Conservation (phyloP, 202 grass and related monocot genomes). For the Sporobolus alterniflorus region DNA sequence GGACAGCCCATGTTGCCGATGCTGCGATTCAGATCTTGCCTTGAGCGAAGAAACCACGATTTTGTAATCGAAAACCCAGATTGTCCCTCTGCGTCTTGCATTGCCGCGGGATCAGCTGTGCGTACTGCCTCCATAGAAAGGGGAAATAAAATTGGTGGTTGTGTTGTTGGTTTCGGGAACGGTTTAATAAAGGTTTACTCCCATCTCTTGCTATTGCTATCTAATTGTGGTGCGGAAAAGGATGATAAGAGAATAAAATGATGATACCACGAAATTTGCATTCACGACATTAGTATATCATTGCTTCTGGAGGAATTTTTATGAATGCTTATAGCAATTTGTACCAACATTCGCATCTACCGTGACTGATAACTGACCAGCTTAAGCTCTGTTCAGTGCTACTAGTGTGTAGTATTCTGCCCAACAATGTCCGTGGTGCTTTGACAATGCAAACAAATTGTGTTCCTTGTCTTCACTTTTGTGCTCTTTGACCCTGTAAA, state of each 20-base stretch:
- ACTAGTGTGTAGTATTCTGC: neutral
- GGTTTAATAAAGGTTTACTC: neutral
- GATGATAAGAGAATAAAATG: too few relatives aligned
- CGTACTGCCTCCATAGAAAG: neutral
- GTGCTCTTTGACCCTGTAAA: neutral
- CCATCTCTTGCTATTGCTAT: neutral
- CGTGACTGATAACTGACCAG: neutral
- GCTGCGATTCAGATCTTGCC: slow-evolving; percentile 38
- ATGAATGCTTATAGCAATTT: neutral
- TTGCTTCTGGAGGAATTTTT: neutral
- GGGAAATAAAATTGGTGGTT: neutral
- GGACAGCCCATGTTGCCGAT: neutral
- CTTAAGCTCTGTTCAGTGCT: neutral
- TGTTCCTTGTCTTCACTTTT: neutral
- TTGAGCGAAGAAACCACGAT: neutral
- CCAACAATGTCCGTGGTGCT: neutral
- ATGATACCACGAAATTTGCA: neutral
- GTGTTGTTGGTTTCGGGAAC: neutral
- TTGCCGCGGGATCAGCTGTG: neutral
- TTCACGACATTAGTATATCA: neutral
- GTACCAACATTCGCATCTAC: slow-evolving; percentile 6
- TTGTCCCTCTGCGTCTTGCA: neutral
- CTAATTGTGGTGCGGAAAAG: neutral
- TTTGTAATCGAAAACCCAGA: neutral
- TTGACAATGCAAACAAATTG: neutral